Evolutionary conservation across 1,284 basidiomycete species (phyloP), one percentile per base, ranked within the genome.

Genomic region (Bondarzewia mesenterica): DNA sequence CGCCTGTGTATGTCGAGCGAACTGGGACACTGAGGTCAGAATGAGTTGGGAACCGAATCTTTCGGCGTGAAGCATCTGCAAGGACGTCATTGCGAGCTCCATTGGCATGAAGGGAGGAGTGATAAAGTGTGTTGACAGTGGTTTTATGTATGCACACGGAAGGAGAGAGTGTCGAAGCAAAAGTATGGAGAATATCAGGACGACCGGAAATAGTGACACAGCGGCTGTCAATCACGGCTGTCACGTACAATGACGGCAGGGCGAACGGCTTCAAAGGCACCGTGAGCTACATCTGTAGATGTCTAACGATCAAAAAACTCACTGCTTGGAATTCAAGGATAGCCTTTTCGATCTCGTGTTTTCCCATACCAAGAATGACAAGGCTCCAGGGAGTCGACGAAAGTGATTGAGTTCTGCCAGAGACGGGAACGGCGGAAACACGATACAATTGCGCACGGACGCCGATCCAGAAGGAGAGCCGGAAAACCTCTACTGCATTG

Each of bases 181-280:
- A 82, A 20, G 59, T 54, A 6, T 60, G 55, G 15, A 84, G 62
- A 39, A 69, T 50, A 48, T 76, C 70, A 0, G 81, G 79, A 40
- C 63, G 69, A 15, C 80, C 82, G 3, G 82, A 83, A 44, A 82
- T 63, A 3, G 81, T 79, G 46, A 80, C 62, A 50, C 70, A 74
- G 12, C 56, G 63, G 46, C 68, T 63, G 50, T 71, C 68, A 40
- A 75, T 67, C 47, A 79, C 63, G 3, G 77, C 74, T 2, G 78
- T 80, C 41, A 82, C 60, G 56, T 63, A 70, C 53, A 82, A 59
- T 7, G 58, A 53, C 22, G 65, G 52, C 37, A 44, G 51, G 27
- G 54, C 53, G 52, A 53, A 38, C 48, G 56, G 22, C 44, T 49
- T 40, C 39, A 25, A 20, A 45, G n/a, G n/a, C n/a, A n/a, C n/a